Evolutionary conservation across 208 protist species (phyloP), one percentile per base, ranked within the genome.

Genomic region (Leishmania braziliensis): DNA sequence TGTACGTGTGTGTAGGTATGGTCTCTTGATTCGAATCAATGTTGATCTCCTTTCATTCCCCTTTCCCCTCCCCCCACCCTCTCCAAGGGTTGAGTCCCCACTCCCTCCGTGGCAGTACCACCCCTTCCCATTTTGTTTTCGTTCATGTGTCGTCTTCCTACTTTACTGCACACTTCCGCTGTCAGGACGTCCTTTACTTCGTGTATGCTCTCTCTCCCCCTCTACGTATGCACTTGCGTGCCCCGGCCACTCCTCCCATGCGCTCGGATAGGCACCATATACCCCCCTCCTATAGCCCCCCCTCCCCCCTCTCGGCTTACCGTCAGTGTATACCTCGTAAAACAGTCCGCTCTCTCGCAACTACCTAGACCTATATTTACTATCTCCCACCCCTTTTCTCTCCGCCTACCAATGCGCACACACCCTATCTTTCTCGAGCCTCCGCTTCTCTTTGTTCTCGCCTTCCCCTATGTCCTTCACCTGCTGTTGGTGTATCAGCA

Each of bases 1-100:
- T 68, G 62, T 68, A 20, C 23, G 62, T 68, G 62, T 68, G 62
- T 68, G 62, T 68, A 20, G 9, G 62, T 68, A 20, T 68, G 62
- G 20, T 9, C 14, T 16, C 36, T 36, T 71, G 29, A 39, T 63
- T 14, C n/a, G 18, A 26, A 14, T 63, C 58, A 29, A 14, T 62
- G 56, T 18, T n/a, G 3, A 62, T 62, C 23, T 62, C 23, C 23
- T 62, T n/a, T 26, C 23, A 39, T 39, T 39, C 36, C 36, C 36
- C 36, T 39, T 39, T 39, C 36, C 36, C 36, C 36, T 1, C 36
- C 36, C 36, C 36, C 36, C 36, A 39, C 36, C n/a, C 6, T 62
- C 56, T 62, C 23, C 23, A 2, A 62, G 23, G n/a, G 56, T 62
- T 8, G 56, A n/a, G 23, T 39, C 56, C 23, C 56, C 23, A 6